These are phyloP conservation scores for Cytospora mali DNA, from an alignment of 2,329 filamentous ascomycete species.

Conservation along the genomic window DNA sequence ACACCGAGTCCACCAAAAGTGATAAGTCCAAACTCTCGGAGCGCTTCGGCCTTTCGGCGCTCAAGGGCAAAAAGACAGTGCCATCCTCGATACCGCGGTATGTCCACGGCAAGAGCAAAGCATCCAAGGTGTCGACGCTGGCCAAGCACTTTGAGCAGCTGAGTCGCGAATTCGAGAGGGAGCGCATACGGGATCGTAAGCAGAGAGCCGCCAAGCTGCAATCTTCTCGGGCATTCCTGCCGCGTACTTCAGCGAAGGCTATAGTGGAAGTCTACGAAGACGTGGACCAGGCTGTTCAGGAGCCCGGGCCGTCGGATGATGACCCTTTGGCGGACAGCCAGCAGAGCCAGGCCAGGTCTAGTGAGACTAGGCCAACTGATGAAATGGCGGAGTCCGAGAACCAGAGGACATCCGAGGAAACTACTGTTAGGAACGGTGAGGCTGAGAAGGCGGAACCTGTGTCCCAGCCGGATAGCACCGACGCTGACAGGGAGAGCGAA, in stretches of 20 bases:
- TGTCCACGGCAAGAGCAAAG: constrained; percentile 68
- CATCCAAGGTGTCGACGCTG: constrained; percentile 84
- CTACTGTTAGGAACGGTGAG: constrained; percentile 21
- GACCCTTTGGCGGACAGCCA: constrained; percentile 48
- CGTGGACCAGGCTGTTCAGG: constrained; percentile 88
- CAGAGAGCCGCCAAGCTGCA: constrained; percentile 76
- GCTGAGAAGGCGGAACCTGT: constrained; percentile 29
- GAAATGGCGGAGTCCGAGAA: constrained; percentile 28
- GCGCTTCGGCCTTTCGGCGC: constrained; percentile 64
- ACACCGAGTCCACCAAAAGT: constrained; percentile 48
- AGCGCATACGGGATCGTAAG: constrained; percentile 82
- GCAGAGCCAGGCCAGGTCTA: constrained; percentile 38
- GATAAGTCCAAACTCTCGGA: constrained; percentile 77
- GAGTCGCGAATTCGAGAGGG: constrained; percentile 94
- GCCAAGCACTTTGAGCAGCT: constrained; percentile 96
- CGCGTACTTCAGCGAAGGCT: constrained; percentile 88
- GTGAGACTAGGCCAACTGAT: constrained; percentile 34
- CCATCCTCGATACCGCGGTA: constrained; percentile 89
- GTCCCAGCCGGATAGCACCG: constrained; percentile 40
- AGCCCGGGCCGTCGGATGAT: constrained; percentile 69
- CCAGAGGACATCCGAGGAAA: constrained; percentile 23
- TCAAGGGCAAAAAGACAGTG: constrained; percentile 62
- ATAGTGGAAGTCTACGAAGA: constrained; percentile 96
- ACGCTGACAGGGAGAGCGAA: constrained; percentile 46
- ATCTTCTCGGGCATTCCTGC: constrained; percentile 76